Evolutionary conservation across 306 rosid genomes (phyloP).

Genomic region (Sindora glabra): DNA sequence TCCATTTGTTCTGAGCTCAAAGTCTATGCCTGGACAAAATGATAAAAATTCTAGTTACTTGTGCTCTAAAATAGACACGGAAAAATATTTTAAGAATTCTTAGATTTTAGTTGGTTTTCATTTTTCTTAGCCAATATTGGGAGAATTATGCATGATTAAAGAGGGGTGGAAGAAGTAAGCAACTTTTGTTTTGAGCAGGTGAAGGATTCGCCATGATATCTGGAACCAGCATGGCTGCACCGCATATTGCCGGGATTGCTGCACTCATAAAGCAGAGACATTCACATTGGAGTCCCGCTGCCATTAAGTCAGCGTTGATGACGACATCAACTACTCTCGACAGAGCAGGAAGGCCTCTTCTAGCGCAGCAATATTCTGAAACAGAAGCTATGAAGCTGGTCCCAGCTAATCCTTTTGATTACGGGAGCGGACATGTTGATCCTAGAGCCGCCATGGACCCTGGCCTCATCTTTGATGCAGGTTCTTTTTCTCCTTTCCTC

Average conservation of each 20-base stretch:
- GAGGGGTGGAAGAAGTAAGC: background rate
- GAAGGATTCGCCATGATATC: conserved; percentile 98
- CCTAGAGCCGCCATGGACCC: conserved; percentile 97
- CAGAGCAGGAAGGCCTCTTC: conserved; percentile 85
- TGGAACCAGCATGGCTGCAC: conserved; percentile 99
- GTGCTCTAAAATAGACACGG: background rate
- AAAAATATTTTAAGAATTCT: background rate
- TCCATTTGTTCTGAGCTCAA: too few relatives aligned
- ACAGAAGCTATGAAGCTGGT: conserved; percentile 69
- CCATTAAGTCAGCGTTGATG: conserved; percentile 97
- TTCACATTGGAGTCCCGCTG: conserved; percentile 99
- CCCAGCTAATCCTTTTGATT: conserved; percentile 84
- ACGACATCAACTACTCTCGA: conserved; percentile 83
- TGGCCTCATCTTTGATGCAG: conserved; percentile 94
- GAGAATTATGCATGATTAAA: conserved; percentile 1
- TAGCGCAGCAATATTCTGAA: conserved; percentile 88
- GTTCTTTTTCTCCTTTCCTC: conserved; percentile 30
- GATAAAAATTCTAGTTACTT: too few relatives aligned
- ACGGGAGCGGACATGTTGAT: conserved; percentile 94
- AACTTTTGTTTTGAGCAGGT: conserved; percentile 40
- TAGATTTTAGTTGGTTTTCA: background rate
- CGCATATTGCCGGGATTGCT: conserved; percentile 98
- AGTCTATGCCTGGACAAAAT: too few relatives aligned
- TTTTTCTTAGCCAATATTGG: background rate
- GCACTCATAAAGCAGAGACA: conserved; percentile 97